Evolutionary conservation across 2,329 filamentous ascomycete species (phyloP).

Genomic region (Pseudogymnoascus sp.): DNA sequence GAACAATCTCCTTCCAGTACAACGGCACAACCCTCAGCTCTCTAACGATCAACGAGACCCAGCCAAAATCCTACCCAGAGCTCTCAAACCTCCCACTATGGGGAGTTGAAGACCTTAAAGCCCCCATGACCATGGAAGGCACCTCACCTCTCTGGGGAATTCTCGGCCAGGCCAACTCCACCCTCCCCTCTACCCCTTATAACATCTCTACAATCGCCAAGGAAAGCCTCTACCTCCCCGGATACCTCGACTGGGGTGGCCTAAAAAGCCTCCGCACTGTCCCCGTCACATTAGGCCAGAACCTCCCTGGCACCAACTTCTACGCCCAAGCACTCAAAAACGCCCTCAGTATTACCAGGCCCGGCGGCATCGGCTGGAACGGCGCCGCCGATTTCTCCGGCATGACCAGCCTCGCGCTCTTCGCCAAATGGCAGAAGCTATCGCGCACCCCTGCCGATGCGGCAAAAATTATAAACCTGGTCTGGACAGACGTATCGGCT

Average conservation of each 20-base stretch:
- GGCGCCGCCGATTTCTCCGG: constrained; percentile 29
- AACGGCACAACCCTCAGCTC: constrained; percentile 34
- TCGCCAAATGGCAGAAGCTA: constrained; percentile 32
- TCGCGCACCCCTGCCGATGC: constrained; percentile 22
- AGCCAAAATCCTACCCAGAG: constrained; percentile 26
- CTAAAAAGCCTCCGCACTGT: neutral
- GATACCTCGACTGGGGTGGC: neutral
- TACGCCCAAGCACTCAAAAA: constrained; percentile 17
- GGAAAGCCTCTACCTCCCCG: constrained; percentile 3
- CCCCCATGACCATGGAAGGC: constrained; percentile 19
- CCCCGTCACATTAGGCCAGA: neutral
- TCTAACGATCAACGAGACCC: constrained; percentile 29
- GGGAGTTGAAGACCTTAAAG: constrained; percentile 30
- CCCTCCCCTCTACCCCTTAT: constrained; percentile 16
- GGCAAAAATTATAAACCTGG: constrained; percentile 33
- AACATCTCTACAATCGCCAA: neutral
- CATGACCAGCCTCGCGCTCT: constrained; percentile 32
- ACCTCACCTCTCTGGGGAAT: constrained; percentile 34
- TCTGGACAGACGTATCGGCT: constrained; percentile 38
- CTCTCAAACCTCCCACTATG: constrained; percentile 25
- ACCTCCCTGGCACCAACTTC: constrained; percentile 8
- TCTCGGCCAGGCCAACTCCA: constrained; percentile 25
- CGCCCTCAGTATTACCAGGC: constrained; percentile 14
- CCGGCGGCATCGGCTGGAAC: neutral
- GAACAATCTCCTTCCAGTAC: constrained; percentile 35